A percentile compares a stretch with the other conserved stretches of the same genome.
phyloP scores from a whole-genome alignment of 495 filamentous ascomycete genomes.

The Zalerion maritima region DNA sequence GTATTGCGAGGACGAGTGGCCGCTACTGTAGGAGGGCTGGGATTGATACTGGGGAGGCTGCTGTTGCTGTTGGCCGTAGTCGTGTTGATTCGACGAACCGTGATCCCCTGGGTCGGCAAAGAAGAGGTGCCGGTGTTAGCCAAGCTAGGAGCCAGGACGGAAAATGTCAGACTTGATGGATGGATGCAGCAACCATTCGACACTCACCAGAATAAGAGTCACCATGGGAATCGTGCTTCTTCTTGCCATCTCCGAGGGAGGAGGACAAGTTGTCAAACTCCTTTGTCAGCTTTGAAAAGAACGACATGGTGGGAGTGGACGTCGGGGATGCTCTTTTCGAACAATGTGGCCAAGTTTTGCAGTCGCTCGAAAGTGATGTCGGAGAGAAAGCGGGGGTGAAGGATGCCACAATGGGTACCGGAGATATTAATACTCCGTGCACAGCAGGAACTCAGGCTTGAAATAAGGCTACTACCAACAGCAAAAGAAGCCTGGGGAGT shows the following conservation, averaged over 20 bases:
- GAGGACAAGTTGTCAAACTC: conserved; percentile 14
- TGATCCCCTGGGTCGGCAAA: conserved; percentile 11
- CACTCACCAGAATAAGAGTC: conserved; percentile 10
- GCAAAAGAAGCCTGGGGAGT: too few species aligned
- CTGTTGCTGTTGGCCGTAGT: conserved; percentile 5
- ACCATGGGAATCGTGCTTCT: conserved; percentile 4
- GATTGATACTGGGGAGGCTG: conserved; percentile 6
- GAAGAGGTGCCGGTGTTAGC: neutral
- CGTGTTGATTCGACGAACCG: conserved; percentile 13
- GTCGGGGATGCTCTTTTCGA: too few species aligned
- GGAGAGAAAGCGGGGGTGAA: too few species aligned
- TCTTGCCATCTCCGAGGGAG: conserved; percentile 7
- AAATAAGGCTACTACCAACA: too few species aligned
- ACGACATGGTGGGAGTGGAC: conserved; percentile 16
- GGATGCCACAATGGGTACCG: too few species aligned
- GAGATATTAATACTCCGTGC: too few species aligned
- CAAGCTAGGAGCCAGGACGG: neutral
- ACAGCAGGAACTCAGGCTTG: too few species aligned
- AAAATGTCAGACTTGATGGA: neutral
- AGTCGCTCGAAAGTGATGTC: too few species aligned
- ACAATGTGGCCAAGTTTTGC: too few species aligned
- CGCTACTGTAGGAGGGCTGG: too few species aligned
- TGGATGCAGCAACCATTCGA: neutral
- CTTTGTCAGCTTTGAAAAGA: conserved; percentile 13
- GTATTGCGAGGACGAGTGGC: too few species aligned